These are phyloP conservation scores for Yamadazyma atlantica DNA, from an alignment of 1,139 yeast species.

Conservation along the genomic window DNA sequence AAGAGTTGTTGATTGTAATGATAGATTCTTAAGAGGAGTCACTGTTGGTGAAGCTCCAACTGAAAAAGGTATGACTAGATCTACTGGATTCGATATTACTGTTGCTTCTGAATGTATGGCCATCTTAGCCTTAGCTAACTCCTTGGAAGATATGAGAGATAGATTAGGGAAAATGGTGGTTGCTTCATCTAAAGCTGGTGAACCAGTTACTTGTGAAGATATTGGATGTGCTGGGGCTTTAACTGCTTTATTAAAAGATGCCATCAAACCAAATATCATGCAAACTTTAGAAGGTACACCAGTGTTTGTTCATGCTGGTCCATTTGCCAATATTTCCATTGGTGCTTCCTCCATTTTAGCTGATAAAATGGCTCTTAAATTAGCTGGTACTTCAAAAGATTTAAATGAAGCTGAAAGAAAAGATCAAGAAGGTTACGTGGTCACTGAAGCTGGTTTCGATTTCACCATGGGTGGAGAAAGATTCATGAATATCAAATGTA, in stretches of 20 bases:
- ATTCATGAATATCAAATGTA: constrained; percentile 93
- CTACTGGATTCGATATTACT: constrained; percentile 93
- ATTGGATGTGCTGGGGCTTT: constrained; percentile 97
- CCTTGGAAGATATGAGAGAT: constrained; percentile 82
- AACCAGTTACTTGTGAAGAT: constrained; percentile 93
- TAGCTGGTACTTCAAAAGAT: constrained; percentile 69
- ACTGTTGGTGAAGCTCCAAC: constrained; percentile 94
- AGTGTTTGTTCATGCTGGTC: constrained; percentile 97
- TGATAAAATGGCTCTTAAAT: constrained; percentile 91
- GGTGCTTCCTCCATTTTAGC: constrained; percentile 96
- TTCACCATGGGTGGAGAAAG: constrained; percentile 99
- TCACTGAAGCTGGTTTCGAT: constrained; percentile 98
- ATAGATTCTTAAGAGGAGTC: constrained; percentile 87
- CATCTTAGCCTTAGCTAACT: constrained; percentile 83
- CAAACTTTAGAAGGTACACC: constrained; percentile 99
- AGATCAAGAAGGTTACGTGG: constrained; percentile 82
- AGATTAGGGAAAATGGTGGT: constrained; percentile 91
- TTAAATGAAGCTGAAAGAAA: constrained; percentile 49
- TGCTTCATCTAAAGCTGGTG: constrained; percentile 79
- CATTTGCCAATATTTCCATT: constrained; percentile 95
- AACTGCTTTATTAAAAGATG: constrained; percentile 93
- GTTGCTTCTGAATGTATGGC: constrained; percentile 99
- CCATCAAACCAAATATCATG: constrained; percentile 96
- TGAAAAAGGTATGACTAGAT: constrained; percentile 86
- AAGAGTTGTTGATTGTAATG: constrained; percentile 96